Base-by-base conservation (phyloP, 148 eudicot species). In the Vaccinium macrocarpon region DNA sequence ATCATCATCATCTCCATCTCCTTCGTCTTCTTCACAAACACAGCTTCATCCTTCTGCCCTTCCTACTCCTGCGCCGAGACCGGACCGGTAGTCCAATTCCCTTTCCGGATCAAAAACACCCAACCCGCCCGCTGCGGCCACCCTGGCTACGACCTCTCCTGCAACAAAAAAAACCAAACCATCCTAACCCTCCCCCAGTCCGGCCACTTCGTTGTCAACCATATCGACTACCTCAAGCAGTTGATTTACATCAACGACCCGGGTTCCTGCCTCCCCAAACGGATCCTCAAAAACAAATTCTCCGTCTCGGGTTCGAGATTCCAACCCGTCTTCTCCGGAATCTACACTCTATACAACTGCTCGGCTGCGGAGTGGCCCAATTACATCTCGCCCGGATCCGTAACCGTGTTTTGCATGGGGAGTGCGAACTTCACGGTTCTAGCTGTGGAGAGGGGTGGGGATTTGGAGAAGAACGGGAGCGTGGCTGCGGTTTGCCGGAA, bases 71-170 rank as follows among this genome's bases (percentile, higher is more conserved):
- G 97, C 87, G 76, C 62, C 75, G 27, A 18, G 3, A 29, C 16
- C 62, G 90, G 88, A 51, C 89, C 92, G 10, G 2, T 2, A 8
- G 73, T 94, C 86, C 91, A 81, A 0, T 94, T 92, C 88, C 97
- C 98, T 3, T 95, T 95, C 91, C 48, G 87, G 82, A 83, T 91
- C 14, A 52, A 49, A 19, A 21, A 5, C 35, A 71, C 68, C 59
- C 91, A 86, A 38, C 4, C 87, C 27, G 15, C 3, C 12, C 55
- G 84, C 0, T 93, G 98, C 49, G 96, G 93, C 21, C 91, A 83
- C 77, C 93, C 91, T 0, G 91, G 96, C 0, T 95, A 94, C 85
- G 87, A 85, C 32, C 91, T 95, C 61, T 79, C 87, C 21, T 94
- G 98, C 90, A 86, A 90, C 80, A 66, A 84, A 66, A 68, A 27